Base-by-base conservation (phyloP, 225 moss, liverwort and hornwort genomes). In the Takakia lepidozioides region DNA sequence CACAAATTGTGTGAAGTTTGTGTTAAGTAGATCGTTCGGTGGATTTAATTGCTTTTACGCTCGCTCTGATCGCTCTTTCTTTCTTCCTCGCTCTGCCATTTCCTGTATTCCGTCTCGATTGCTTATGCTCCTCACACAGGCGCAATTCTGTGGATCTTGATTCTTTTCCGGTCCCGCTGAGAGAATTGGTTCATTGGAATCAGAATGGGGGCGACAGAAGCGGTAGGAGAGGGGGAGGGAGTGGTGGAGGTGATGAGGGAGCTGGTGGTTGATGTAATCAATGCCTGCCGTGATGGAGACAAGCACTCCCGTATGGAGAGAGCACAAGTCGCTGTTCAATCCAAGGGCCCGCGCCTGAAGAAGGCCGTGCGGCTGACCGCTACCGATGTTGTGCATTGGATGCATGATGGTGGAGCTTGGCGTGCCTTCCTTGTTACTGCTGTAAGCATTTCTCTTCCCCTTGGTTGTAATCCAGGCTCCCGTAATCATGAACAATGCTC, bases 371-470 rank as follows among this genome's bases (percentile, higher is more conserved):
- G 29, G 21, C 23, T 27, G 25, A 17, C 52, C 4, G 52, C 72
- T 15, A 14, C 59, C 11, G 74, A 73, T 36, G 26, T 66, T 27
- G 45, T 68, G 24, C 53, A 49, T 2, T 87, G 87, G 85, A 74
- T 83, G 63, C 53, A 75, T 43, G 63, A 57, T 22, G 82, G 72
- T 22, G 74, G 85, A 29, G 48, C 56, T 3, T 85, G 80, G 66
- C 72, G 80, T 29, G 67, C 68, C 32, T 78, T 74, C 51, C 43
- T 85, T 11, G 62, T 92, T 38, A 63, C 75, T 38, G 48, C 76
- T 32, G 91, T 92, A 66, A 59, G 63, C 13, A 2, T 55, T 20
- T 55, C 24, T 4, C 10, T 43, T 25, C 10, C 6, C 25, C 24
- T 55, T 21, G 4, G 17, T 24, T 21, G 8, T 24, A 8, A 19